Evolutionary conservation across 208 protist species (phyloP).

Genomic region (Strigomonas culicis): DNA sequence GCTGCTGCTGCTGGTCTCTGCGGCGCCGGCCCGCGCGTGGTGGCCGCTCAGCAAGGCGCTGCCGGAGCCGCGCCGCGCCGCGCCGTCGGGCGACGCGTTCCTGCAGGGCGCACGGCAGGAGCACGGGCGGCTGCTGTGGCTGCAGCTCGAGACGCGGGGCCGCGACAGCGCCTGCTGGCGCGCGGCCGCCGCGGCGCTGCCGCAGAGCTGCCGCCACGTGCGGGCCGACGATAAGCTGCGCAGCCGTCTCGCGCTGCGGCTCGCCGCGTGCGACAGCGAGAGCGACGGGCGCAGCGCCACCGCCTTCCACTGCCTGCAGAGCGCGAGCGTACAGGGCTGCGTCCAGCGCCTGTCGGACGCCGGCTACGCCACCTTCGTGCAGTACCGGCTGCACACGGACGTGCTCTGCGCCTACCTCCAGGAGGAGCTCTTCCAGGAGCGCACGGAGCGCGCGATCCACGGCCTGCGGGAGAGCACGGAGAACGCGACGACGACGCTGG

Average conservation of each 20-base stretch:
- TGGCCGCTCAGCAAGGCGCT: neutral
- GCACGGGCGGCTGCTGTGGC: slow-evolving; percentile 36
- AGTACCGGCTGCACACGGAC: slow-evolving; percentile 84
- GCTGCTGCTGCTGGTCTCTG: neutral
- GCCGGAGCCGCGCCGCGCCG: too few species aligned
- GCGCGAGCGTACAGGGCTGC: slow-evolving; percentile 24
- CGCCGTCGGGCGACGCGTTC: neutral
- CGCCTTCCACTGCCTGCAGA: slow-evolving; percentile 26
- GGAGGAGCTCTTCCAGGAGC: slow-evolving; percentile 85
- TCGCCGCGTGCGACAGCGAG: slow-evolving; percentile 72
- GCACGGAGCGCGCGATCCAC: slow-evolving; percentile 66
- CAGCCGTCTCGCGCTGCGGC: slow-evolving; percentile 62
- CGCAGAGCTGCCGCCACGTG: slow-evolving; percentile 37
- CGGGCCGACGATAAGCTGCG: slow-evolving; percentile 48
- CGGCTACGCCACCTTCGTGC: slow-evolving; percentile 70
- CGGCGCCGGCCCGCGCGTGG: neutral
- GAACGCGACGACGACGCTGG: slow-evolving; percentile 29
- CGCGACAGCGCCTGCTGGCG: slow-evolving; percentile 72
- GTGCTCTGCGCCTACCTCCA: slow-evolving; percentile 79
- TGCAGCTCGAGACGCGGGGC: slow-evolving; percentile 42
- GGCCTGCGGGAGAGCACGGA: slow-evolving; percentile 40
- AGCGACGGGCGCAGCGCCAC: slow-evolving; percentile 46
- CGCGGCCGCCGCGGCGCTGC: slow-evolving; percentile 38
- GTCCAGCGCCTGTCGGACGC: slow-evolving; percentile 52
- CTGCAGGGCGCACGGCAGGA: slow-evolving; percentile 1